phyloP scores from a whole-genome alignment of 1,284 basidiomycete genomes.

The Microbotryomycetes sp. region DNA sequence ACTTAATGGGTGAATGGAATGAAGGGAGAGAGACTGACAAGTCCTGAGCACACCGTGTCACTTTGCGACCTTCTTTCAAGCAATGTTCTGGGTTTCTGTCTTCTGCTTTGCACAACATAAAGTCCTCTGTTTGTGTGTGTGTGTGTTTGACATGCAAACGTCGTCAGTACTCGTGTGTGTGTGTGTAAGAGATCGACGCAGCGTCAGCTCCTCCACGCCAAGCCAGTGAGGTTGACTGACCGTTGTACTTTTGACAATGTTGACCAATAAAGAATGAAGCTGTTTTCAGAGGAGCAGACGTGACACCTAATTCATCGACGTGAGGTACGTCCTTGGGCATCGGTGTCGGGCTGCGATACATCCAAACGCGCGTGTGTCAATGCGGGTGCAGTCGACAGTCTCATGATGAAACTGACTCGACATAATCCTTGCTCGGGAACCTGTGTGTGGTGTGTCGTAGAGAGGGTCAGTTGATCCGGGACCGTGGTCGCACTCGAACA shows the following conservation, averaged over 20 bases:
- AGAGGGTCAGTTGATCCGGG: neutral
- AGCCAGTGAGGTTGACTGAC: constrained; percentile 50
- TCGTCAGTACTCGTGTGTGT: constrained; percentile 2
- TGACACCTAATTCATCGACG: constrained; percentile 83
- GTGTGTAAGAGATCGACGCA: neutral
- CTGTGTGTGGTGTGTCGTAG: neutral
- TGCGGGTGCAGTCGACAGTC: neutral
- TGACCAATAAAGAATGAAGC: constrained; percentile 96
- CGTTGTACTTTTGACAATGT: constrained; percentile 93
- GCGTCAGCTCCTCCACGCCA: neutral
- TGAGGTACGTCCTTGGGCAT: constrained; percentile 66
- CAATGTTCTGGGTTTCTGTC: constrained; percentile 85
- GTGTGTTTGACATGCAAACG: neutral
- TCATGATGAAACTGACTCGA: constrained; percentile 21
- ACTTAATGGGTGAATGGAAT: neutral
- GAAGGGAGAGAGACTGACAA: constrained; percentile 56
- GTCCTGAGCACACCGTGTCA: constrained; percentile 91
- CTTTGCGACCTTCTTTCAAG: constrained; percentile 88
- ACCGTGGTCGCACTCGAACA: neutral
- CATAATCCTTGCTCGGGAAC: constrained; percentile 32
- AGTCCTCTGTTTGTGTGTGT: constrained; percentile 66
- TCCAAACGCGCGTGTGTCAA: no score
- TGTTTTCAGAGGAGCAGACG: constrained; percentile 91
- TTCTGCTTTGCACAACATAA: constrained; percentile 98
- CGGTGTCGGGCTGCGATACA: constrained; percentile 52